These are phyloP conservation scores for Trametes pubescens DNA, from an alignment of 1,284 basidiomycete genomes.

Conservation along the genomic window DNA sequence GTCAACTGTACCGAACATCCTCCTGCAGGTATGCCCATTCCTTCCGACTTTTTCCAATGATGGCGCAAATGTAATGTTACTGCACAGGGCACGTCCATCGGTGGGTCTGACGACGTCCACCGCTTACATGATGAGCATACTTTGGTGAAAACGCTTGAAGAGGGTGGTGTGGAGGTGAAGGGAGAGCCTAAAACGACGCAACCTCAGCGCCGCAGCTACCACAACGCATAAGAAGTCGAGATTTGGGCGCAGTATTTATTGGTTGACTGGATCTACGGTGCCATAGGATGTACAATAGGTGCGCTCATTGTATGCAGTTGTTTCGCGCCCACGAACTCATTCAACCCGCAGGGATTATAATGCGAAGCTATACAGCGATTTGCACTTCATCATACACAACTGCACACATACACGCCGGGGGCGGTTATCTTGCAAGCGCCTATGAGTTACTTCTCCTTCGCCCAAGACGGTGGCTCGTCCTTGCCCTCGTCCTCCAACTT, in stretches of 20 bases:
- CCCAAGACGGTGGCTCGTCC: conserved; percentile 43
- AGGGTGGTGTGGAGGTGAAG: conserved; percentile 49
- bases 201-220: conserved; percentile 7
- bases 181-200: conserved; percentile 1
- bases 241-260: neutral
- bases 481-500: conserved; percentile 43
- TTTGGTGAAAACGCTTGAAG: conserved; percentile 54
- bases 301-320: neutral
- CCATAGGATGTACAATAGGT: neutral
- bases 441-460: conserved; percentile 24
- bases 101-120: conserved; percentile 74
- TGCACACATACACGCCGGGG: neutral
- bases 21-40: conserved; percentile 49
- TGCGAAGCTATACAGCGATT: neutral
- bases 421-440: too few relatives aligned
- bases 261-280: neutral
- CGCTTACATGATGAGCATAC: conserved; percentile 55
- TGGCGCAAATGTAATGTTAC: neutral
- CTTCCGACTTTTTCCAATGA: neutral
- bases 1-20: conserved; percentile 78
- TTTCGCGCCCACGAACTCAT: neutral
- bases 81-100: conserved; percentile 65
- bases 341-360: too few relatives aligned
- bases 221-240: neutral
- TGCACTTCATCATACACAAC: neutral